Base-by-base conservation (phyloP, 768 basidiomycete species). In the Lentinula raphanica region DNA sequence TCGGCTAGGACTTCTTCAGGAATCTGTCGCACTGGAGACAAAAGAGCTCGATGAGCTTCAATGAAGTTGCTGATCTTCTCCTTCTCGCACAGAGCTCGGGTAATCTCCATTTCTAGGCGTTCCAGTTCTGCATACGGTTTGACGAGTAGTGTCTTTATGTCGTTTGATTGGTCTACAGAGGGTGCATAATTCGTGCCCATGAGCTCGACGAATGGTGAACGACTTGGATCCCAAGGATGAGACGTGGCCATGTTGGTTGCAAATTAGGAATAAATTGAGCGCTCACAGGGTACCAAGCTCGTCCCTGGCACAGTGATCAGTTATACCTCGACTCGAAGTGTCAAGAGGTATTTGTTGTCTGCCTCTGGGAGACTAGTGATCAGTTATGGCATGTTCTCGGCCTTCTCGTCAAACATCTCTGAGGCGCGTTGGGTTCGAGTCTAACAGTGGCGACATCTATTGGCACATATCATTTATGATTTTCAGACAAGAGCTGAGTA, bases 11-110 rank as follows among this genome's bases (percentile, higher is more conserved):
- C 54, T 44, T 72, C 71, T 59, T 39, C 9, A 59, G 60, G 9
- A n/a, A n/a, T n/a, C n/a, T n/a, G n/a, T n/a, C 62, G 66, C 5
- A 68, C 54, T 13, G 67, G 65, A 1, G 71, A 67, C 29, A 66
- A 48, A 0, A 72, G 59, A 5, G 67, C 62, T 19, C 32, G 61
- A 46, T 71, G 69, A 38, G 59, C 60, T n/a, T 62, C 44, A 9
- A 72, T 46, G 21, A 19, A 46, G 19, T 5, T 25, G 1, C 17
- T 21, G 21, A 44, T 27, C 15, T 40, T 19, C 39, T 40, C 39
- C 7, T n/a, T n/a, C n/a, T 40, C 15, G 39, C 15, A 17, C 6
- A 40, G 19, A n/a, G 19, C 15, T 13, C 15, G 21, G 3, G 45
- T 3, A 13, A 46, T 44, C 17, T 56, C 45, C 12, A 29, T 28